Conservation (phyloP, 768 basidiomycete genomes). For the Boletus rufocinnamomeus region DNA sequence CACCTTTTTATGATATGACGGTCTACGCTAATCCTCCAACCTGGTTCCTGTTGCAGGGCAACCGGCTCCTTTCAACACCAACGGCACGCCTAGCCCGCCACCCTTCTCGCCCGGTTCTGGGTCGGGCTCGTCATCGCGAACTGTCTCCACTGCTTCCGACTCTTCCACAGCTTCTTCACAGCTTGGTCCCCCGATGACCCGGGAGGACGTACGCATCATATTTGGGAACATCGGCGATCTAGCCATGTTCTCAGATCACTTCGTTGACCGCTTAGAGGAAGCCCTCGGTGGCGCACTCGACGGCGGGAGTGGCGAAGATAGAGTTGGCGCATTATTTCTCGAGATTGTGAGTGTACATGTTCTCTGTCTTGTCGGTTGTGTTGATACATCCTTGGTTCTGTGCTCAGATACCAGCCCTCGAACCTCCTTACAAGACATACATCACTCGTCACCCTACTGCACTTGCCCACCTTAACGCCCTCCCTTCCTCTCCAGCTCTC, state of each 20-base stretch:
- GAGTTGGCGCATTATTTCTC: slow-evolving; percentile 69
- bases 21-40: slow-evolving; percentile 13
- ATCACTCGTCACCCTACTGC: slow-evolving; percentile 80
- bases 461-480: slow-evolving; percentile 60
- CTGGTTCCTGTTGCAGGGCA: slow-evolving; percentile 35
- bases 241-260: slow-evolving; percentile 67
- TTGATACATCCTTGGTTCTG: slow-evolving; percentile 3
- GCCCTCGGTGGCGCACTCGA: slow-evolving; percentile 66
- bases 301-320: slow-evolving; percentile 67
- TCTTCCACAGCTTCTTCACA: slow-evolving; percentile 52
- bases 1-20: slow-evolving; percentile 8
- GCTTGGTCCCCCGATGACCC: slow-evolving; percentile 64
- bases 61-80: slow-evolving; percentile 41
- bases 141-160: slow-evolving; percentile 46
- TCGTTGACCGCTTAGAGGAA: slow-evolving; percentile 63
- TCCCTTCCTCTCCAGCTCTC: slow-evolving; percentile 49
- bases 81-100: slow-evolving; percentile 26
- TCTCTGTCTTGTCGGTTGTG: neutral
- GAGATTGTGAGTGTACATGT: slow-evolving; percentile 53
- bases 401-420: slow-evolving; percentile 64
- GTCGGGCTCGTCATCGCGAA: slow-evolving; percentile 42
- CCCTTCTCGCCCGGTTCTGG: slow-evolving; percentile 36
- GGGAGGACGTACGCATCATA: slow-evolving; percentile 67
- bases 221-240: slow-evolving; percentile 79
- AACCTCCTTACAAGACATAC: slow-evolving; percentile 74